Evolutionary conservation across 1,284 basidiomycete genomes (phyloP).

Genomic region (Crucibulum cyathiforme): DNA sequence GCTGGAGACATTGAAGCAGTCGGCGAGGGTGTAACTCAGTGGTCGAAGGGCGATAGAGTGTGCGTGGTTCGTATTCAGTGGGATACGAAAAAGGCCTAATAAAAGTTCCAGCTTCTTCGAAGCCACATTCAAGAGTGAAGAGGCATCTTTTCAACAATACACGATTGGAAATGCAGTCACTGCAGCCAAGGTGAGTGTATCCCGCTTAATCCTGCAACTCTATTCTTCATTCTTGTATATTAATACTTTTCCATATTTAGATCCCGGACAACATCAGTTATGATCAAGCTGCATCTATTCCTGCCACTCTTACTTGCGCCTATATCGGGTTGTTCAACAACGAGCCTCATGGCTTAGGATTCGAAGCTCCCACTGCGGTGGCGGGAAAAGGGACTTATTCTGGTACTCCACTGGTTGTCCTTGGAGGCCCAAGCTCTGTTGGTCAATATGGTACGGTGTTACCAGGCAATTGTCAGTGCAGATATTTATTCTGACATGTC

Average conservation of each 20-base stretch:
- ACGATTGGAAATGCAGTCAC: conserved; percentile 2
- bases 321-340: conserved; percentile 44
- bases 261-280: neutral
- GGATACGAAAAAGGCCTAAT: neutral
- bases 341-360: conserved; percentile 34
- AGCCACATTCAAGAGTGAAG: neutral
- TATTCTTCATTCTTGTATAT: conserved; percentile 7
- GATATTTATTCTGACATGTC: neutral
- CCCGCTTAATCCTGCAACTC: neutral
- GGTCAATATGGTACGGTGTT: conserved; percentile 42
- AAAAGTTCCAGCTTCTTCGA: conserved; percentile 5
- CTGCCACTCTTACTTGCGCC: conserved; percentile 42
- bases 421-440: conserved; percentile 46
- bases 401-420: conserved; percentile 38
- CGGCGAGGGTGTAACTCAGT: conserved; percentile 14
- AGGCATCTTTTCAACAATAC: conserved; percentile 12
- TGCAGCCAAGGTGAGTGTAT: conserved; percentile 4
- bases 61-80: conserved; percentile 2
- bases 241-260: neutral
- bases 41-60: conserved; percentile 18
- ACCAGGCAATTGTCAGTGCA: neutral
- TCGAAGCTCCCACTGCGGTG: conserved; percentile 33
- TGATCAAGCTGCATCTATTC: neutral
- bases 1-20: conserved; percentile 21
- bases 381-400: conserved; percentile 44